Evolutionary conservation across 352 stramenopile genomes (phyloP).

Genomic region (Phytophthora palmivora): DNA sequence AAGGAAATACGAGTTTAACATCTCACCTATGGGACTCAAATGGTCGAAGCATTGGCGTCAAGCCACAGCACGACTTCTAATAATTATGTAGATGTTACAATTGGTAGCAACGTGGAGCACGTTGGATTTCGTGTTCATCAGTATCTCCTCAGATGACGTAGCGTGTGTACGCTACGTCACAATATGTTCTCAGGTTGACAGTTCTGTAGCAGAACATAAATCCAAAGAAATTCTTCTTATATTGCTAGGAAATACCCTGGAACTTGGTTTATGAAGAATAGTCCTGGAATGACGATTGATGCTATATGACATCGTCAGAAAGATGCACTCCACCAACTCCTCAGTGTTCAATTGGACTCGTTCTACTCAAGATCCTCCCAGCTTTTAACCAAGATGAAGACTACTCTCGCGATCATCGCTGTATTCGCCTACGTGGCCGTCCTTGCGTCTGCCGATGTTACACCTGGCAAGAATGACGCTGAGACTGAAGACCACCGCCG

Average conservation of each 20-base stretch:
- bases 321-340: not conserved
- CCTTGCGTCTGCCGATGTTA: constrained; percentile 1
- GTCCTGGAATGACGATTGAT: not conserved
- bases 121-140: too few species aligned
- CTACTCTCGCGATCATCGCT: constrained; percentile 15
- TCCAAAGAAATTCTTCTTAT: not conserved
- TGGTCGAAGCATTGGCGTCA: constrained; percentile 49
- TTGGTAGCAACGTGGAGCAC: not conserved
- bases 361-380: constrained; percentile 6
- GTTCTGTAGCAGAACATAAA: too few species aligned
- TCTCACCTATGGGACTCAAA: constrained; percentile 63
- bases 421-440: constrained; percentile 16
- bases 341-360: constrained; percentile 20
- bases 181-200: too few species aligned
- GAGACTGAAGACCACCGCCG: constrained; percentile 7
- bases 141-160: too few species aligned
- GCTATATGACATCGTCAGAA: constrained; percentile 5
- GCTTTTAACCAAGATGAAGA: constrained; percentile 21
- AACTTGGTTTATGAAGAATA: too few species aligned
- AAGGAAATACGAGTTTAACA: constrained; percentile 3
- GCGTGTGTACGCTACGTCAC: too few species aligned
- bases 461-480: not conserved
- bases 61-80: constrained; percentile 18
- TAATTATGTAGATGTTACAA: not conserved
- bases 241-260: too few species aligned